phyloP scores from a whole-genome alignment of 768 basidiomycete genomes.

The Glaciozyma martinii region DNA sequence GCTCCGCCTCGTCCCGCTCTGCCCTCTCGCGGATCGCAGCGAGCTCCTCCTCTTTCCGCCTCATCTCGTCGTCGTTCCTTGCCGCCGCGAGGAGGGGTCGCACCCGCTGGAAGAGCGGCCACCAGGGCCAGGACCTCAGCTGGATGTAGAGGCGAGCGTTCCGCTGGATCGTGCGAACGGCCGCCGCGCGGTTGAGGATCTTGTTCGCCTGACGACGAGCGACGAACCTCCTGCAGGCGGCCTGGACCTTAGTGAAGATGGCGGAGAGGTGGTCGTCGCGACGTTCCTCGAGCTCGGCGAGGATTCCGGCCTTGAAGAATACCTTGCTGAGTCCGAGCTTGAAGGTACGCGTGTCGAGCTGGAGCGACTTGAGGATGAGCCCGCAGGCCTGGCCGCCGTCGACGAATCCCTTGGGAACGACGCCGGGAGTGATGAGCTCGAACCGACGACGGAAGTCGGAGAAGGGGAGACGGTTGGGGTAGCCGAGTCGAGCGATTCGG shows the following conservation, averaged over 20 bases:
- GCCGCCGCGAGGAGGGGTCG: slow-evolving; percentile 88
- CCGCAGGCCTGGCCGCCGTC: slow-evolving; percentile 90
- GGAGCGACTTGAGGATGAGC: slow-evolving; percentile 78
- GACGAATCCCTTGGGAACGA: slow-evolving; percentile 82
- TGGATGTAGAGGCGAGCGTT: slow-evolving; percentile 88
- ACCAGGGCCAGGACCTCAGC: slow-evolving; percentile 95
- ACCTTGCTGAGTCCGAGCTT: slow-evolving; percentile 94
- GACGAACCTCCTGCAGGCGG: slow-evolving; percentile 72
- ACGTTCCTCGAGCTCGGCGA: slow-evolving; percentile 90
- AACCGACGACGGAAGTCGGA: slow-evolving; percentile 96
- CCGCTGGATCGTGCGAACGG: slow-evolving; percentile 82
- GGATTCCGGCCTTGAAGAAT: slow-evolving; percentile 96
- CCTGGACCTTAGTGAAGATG: slow-evolving; percentile 79
- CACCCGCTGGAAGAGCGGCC: slow-evolving; percentile 95
- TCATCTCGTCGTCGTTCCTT: slow-evolving; percentile 80
- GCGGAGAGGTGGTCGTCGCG: slow-evolving; percentile 80
- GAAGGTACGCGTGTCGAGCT: slow-evolving; percentile 73
- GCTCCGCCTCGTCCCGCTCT: slow-evolving; percentile 74
- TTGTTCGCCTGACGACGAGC: slow-evolving; percentile 88
- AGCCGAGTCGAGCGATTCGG: slow-evolving; percentile 90
- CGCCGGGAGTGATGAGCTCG: slow-evolving; percentile 85
- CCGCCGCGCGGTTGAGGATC: slow-evolving; percentile 80
- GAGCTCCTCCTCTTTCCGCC: slow-evolving; percentile 76
- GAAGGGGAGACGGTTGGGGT: slow-evolving; percentile 93
- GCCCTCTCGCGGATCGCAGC: slow-evolving; percentile 70